These are phyloP conservation scores for Huntiella moniliformis DNA, from an alignment of 2,329 filamentous ascomycete genomes.

Conservation along the genomic window DNA sequence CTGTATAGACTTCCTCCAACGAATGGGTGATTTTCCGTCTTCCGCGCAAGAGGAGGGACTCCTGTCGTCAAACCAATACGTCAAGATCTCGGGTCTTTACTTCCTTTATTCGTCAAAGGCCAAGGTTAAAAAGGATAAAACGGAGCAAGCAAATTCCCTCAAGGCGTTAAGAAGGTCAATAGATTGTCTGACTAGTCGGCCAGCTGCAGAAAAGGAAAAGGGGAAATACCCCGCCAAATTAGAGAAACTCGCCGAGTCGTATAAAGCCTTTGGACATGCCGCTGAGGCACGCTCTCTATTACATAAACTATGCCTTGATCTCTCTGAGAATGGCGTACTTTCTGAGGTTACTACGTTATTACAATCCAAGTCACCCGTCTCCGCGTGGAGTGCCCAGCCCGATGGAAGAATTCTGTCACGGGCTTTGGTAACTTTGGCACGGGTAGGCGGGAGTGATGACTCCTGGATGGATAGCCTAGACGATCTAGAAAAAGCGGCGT, in stretches of 20 bases:
- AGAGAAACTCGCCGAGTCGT: constrained; percentile 45
- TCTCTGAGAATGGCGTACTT: constrained; percentile 40
- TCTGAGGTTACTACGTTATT: constrained; percentile 32
- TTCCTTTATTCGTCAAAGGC: constrained; percentile 29
- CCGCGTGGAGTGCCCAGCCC: constrained; percentile 34
- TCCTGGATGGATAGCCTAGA: constrained; percentile 36
- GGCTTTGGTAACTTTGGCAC: constrained; percentile 39
- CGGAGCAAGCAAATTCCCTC: constrained; percentile 27
- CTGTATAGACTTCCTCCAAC: constrained; percentile 33
- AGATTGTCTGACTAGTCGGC: constrained; percentile 37
- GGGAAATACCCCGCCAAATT: constrained; percentile 45
- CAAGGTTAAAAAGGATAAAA: constrained; percentile 24
- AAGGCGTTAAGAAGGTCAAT: constrained; percentile 44
- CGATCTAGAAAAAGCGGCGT: constrained; percentile 33
- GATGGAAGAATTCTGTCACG: constrained; percentile 36
- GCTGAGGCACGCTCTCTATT: constrained; percentile 41
- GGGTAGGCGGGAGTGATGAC: constrained; percentile 31
- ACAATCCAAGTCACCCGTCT: constrained; percentile 27
- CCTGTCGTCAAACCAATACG: constrained; percentile 28
- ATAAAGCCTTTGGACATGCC: constrained; percentile 30
- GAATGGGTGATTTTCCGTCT: constrained; percentile 25
- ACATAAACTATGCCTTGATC: constrained; percentile 39
- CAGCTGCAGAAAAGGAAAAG: constrained; percentile 34
- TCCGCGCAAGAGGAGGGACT: constrained; percentile 15
- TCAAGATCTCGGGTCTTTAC: constrained; percentile 55